These are phyloP conservation scores for Phlebopus sp. DNA, from an alignment of 1,284 basidiomycete species.

Conservation along the genomic window DNA sequence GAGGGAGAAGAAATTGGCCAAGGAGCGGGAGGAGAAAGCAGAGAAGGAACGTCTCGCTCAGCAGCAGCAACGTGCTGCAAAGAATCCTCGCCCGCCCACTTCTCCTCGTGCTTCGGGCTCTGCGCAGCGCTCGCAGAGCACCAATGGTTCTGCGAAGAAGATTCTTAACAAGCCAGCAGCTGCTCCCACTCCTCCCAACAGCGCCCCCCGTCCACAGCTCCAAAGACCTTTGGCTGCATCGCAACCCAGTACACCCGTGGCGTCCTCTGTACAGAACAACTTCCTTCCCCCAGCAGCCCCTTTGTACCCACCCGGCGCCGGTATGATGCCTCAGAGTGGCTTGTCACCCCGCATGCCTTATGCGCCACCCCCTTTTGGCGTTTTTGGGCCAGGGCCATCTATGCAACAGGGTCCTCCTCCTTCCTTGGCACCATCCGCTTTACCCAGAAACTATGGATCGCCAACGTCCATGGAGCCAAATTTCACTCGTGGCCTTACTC, in stretches of 20 bases:
- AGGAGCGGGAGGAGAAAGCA: conserved; percentile 59
- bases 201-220: conserved; percentile 27
- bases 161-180: conserved; percentile 41
- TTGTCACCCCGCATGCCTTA: conserved; percentile 49
- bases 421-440: conserved; percentile 49
- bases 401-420: conserved; percentile 42
- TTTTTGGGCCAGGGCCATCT: conserved; percentile 43
- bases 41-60: conserved; percentile 46
- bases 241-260: conserved; percentile 34
- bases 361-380: conserved; percentile 46
- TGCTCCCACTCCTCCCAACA: conserved; percentile 29
- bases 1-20: conserved; percentile 50
- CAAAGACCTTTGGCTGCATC: conserved; percentile 28
- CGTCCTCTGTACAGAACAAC: conserved; percentile 26
- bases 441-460: conserved; percentile 49
- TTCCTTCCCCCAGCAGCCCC: conserved; percentile 39
- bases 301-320: conserved; percentile 45
- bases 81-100: conserved; percentile 43
- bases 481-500: conserved; percentile 39
- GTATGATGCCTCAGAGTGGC: conserved; percentile 41
- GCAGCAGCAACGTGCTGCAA: conserved; percentile 37
- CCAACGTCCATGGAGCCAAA: conserved; percentile 49
- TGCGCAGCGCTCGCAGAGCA: conserved; percentile 39
- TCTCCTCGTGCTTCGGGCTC: conserved; percentile 55
- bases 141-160: conserved; percentile 50